Evolutionary conservation across 257 asterid genomes (phyloP).

Genomic region (Solanum appendiculatum): DNA sequence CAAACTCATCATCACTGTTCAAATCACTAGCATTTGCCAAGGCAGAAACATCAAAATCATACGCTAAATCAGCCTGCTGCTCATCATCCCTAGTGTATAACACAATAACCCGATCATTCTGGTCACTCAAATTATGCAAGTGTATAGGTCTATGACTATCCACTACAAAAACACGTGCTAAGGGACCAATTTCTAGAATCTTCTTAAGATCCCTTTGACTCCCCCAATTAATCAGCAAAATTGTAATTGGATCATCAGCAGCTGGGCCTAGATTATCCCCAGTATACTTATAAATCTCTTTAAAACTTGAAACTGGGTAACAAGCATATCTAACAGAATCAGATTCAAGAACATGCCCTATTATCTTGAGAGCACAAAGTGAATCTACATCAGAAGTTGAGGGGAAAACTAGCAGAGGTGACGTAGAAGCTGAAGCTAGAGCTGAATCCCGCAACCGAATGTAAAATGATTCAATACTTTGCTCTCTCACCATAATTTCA

Average conservation of each 20-base stretch:
- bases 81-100: slow-evolving; percentile 78
- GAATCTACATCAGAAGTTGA: slow-evolving; percentile 97
- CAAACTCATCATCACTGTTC: slow-evolving; percentile 75
- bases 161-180: slow-evolving; percentile 70
- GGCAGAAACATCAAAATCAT: slow-evolving; percentile 75
- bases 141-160: slow-evolving; percentile 98
- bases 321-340: slow-evolving; percentile 98
- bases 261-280: slow-evolving; percentile 43
- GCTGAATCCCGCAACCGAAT: slow-evolving; percentile 57
- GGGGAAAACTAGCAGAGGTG: slow-evolving; percentile 80
- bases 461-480: slow-evolving; percentile 61
- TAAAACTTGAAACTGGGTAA: slow-evolving; percentile 86
- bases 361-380: slow-evolving; percentile 73
- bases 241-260: slow-evolving; percentile 57
- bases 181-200: slow-evolving; percentile 47
- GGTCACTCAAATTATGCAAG: slow-evolving; percentile 69
- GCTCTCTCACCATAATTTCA: slow-evolving; percentile 74
- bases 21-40: slow-evolving; percentile 82
- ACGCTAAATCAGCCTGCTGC: slow-evolving; percentile 70
- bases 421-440: slow-evolving; percentile 45
- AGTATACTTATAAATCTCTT: slow-evolving; percentile 76
- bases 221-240: slow-evolving; percentile 93
- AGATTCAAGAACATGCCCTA: slow-evolving; percentile 75
- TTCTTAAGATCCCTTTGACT: slow-evolving; percentile 85
- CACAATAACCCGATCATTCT: slow-evolving; percentile 74